A percentile compares a stretch with the other conserved stretches of the same genome.
Conservation (phyloP, 495 filamentous ascomycete species). For the Penicillium tannophilum region DNA sequence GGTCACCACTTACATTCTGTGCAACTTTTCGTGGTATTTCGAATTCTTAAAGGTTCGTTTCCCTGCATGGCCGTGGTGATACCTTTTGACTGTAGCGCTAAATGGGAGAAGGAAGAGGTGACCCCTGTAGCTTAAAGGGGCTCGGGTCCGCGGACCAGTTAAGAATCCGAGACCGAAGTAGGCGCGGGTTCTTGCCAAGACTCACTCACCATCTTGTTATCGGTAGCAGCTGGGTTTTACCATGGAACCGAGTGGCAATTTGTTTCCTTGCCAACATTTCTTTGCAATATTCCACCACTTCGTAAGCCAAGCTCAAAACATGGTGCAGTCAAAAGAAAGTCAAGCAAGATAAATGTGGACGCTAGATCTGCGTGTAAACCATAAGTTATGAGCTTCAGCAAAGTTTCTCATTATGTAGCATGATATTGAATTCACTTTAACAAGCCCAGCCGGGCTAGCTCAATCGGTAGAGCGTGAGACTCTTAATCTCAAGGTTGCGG, state of each 20-base stretch:
- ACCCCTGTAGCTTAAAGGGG: background rate
- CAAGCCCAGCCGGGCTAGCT: slow-evolving; percentile 51
- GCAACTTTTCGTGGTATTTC: slow-evolving; percentile 9
- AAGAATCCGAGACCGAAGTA: slow-evolving; percentile 2
- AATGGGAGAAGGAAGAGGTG: background rate
- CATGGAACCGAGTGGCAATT: background rate
- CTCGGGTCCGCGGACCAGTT: background rate
- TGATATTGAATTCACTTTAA: no score
- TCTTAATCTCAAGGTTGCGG: slow-evolving; percentile 64
- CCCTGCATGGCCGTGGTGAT: slow-evolving; percentile 2
- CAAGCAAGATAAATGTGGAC: no score
- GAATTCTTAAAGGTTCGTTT: background rate
- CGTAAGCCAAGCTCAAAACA: no score
- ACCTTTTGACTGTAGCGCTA: background rate
- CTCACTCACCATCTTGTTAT: background rate
- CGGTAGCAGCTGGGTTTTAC: background rate
- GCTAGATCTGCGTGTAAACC: no score
- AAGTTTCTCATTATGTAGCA: no score
- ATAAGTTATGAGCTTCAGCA: no score
- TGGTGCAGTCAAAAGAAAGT: no score
- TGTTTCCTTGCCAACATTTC: no score
- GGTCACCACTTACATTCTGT: slow-evolving; percentile 11
- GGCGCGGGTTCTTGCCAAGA: background rate
- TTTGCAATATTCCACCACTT: no score
- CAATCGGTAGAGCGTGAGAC: slow-evolving; percentile 63